Base-by-base conservation (phyloP, 1,284 basidiomycete genomes). In the Sutorius eximius region DNA sequence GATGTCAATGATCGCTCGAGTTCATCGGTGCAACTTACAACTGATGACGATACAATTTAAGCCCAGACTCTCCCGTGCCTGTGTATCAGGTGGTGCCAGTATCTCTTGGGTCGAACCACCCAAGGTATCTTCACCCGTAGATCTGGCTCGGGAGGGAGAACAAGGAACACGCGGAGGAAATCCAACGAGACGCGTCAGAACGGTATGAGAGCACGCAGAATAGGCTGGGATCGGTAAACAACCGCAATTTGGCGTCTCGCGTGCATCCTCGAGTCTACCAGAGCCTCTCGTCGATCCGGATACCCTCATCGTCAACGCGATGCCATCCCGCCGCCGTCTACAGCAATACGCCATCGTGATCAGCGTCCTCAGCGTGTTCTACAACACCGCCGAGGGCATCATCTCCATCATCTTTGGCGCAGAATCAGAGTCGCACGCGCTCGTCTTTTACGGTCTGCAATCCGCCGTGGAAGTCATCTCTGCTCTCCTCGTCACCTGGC, bases 401-500 rank as follows among this genome's bases (percentile, higher is more conserved):
- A 52, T 80, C 13, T 80, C 78, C 7, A 70, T 79, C 41, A 66
- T 71, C 15, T 73, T 80, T 37, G 78, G 79, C 0, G 67, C 71
- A 41, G 77, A 79, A 46, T 73, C 76, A 12, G 67, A 69, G 2
- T 79, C 79, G 0, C 71, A 67, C 20, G 75, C 78, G 15, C 73
- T 82, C 51, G 64, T 75, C 48, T 80, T 82, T 69, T 82, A 78
- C 58, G 77, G 79, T 13, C 72, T 83, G 44, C 81, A 78, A 57
- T 75, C 77, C 3, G 59, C 56, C 7, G 56, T 62, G 41, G 59
- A 61, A 42, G 59, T 61, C 36, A 45, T 64, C 34, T 61, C 59
- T 16, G 59, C 49, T 8, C 3, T 59, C 42, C 62, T 61, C 10
- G 59, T 61, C 11, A 27, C n/a, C 11, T 80, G 78, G 77, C 66